Evolutionary conservation across 371 early-diverging fungal species (phyloP), one percentile per base, ranked within the genome.

Genomic region (Mortierella sp.): DNA sequence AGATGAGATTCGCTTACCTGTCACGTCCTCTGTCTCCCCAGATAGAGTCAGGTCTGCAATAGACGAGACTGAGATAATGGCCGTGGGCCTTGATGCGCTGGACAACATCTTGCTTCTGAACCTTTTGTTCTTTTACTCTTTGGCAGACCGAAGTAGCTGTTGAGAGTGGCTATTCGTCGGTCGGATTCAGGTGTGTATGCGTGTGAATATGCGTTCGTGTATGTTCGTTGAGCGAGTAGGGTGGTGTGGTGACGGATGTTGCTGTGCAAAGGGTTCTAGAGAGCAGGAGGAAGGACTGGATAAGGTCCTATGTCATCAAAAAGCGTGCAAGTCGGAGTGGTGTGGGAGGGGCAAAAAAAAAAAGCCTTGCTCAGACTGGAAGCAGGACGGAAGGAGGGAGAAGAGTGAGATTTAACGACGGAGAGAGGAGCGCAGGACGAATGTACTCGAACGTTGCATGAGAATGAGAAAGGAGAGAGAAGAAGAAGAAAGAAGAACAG

Each of bases 21-120:
- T 76, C 2, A 76, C 78, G 46, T 76, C 78, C 28, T 76, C 78
- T 8, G 67, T 65, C 9, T 76, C 76, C 34, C 58, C 67, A 8
- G 52, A 43, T 52, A 76, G 47, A 48, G 65, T 64, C 58, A 76
- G 38, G 71, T 76, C 78, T 16, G 67, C 78, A 27, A 76, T 66
- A 6, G 78, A 76, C 39, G 70, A 70, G 47, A 76, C 78, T 8
- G 78, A 76, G 61, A 76, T 76, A 54, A 76, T 41, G 4, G 76
- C 52, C 54, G 69, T 54, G 42, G 78, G 66, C 49, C 76, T 41
- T 21, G 55, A 28, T 43, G 59, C 62, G 34, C 61, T 76, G 41
- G 78, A 62, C 59, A 76, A 48, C 78, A 76, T 51, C 52, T n/a
- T n/a, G 48, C 47, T 54, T 48, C n/a, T 43, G 28, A 14, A 45